Percentiles rank a stretch among this genome's conserved stretches.
Evolutionary conservation across 345 rosid species (phyloP).

Genomic region (Corchorus capsularis): DNA sequence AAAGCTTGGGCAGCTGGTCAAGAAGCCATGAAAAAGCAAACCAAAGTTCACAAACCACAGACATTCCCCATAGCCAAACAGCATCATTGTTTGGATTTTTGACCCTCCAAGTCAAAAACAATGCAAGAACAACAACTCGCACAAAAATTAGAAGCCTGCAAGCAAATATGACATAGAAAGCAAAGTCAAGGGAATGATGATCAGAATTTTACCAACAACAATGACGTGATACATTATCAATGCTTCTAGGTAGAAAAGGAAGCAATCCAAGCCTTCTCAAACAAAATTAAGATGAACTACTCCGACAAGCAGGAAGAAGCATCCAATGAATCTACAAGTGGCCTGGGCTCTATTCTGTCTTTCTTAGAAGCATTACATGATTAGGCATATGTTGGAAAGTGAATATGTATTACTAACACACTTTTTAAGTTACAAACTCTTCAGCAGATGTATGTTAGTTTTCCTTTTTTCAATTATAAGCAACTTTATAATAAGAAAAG

Average conservation of each 20-base stretch:
- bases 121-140: slow-evolving; percentile 69
- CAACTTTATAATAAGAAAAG: neutral
- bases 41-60: slow-evolving; percentile 96
- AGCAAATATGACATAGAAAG: slow-evolving; percentile 17
- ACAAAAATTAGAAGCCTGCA: slow-evolving; percentile 80
- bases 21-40: slow-evolving; percentile 98
- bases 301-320: neutral
- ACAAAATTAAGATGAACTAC: neutral
- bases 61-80: slow-evolving; percentile 97
- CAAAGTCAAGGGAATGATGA: slow-evolving; percentile 3
- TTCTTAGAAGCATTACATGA: neutral
- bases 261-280: neutral
- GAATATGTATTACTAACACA: neutral
- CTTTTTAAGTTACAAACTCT: neutral
- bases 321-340: neutral
- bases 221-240: neutral
- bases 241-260: neutral
- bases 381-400: neutral
- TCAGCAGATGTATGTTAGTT: neutral
- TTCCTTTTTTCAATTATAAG: neutral
- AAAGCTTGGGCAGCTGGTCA: slow-evolving; percentile 94
- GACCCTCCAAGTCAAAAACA: slow-evolving; percentile 86
- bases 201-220: neutral
- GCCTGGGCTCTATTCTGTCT: neutral
- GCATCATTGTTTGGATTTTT: slow-evolving; percentile 67